Base-by-base conservation (phyloP, 2,329 filamentous ascomycete genomes). In the Alternaria rosae region DNA sequence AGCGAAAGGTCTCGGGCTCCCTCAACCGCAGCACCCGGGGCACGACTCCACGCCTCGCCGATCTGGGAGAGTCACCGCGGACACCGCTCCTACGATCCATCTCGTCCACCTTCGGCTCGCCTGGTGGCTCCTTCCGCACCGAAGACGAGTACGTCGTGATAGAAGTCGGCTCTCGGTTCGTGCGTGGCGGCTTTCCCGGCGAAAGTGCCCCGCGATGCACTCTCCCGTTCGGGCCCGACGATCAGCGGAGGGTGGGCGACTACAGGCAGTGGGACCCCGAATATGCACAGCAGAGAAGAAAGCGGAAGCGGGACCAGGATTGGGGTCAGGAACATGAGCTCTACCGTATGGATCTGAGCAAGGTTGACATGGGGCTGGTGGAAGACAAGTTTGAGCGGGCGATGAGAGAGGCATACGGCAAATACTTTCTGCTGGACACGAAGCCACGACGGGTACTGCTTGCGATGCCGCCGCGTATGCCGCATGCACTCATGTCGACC, bases 341-440 rank as follows among this genome's bases (percentile, higher is more conserved):
- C 42, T 99, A 94, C 90, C 86, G 86, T 59, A 86, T 88, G 70
- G 92, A 98, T 76, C 72, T 97, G 62, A 86, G 89, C 55, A 84
- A 87, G 10, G 76, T 92, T 12, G 92, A 98, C 73, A 76, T 97
- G 61, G 92, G 90, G 0, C 81, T 98, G 48, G 87, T 97, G 1
- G 89, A 91, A 65, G 94, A 98, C 77, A 94, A 92, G 79, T 85
- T 99, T 55, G 95, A 97, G 78, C 86, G 93, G 54, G 88, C 90
- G 7, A 80, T 98, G 71, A 86, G 93, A 55, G 92, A 94, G 70
- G 90, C 91, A 11, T 94, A 95, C 76, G 91, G 90, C 65, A 94
- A 91, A 85, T 93, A 86, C 75, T 85, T 89, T 55, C 77, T 87
- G 65, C 73, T 93, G 59, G 92, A 94, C 77, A 89, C 92, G 21